phyloP scores from a whole-genome alignment of 345 rosid genomes.

The Isatis tinctoria region DNA sequence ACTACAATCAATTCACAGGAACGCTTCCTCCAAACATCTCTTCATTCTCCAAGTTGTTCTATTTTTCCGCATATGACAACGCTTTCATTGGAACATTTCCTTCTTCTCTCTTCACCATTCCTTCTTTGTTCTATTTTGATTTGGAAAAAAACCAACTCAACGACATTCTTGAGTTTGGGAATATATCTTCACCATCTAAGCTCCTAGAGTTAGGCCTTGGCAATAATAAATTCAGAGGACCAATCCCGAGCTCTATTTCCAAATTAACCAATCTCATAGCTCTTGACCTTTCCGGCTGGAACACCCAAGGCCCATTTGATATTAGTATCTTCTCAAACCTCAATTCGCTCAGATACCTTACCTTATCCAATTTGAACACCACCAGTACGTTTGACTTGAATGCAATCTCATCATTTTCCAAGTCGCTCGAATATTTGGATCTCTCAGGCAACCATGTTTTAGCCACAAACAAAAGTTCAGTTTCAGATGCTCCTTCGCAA shows the following conservation, averaged over 20 bases:
- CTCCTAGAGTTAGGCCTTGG: not conserved
- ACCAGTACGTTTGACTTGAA: not conserved
- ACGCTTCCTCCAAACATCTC: no score
- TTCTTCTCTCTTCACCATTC: not conserved
- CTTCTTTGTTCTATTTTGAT: not conserved
- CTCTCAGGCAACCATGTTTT: constrained; percentile 7
- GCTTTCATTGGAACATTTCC: not conserved
- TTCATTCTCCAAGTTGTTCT: no score
- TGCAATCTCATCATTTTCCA: not conserved
- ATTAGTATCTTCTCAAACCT: constrained; percentile 15
- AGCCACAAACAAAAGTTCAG: not conserved
- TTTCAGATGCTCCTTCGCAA: not conserved
- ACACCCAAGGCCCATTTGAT: not conserved
- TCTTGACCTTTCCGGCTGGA: not conserved
- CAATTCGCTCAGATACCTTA: not conserved
- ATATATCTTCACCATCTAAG: no score
- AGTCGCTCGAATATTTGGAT: not conserved
- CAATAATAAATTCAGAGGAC: constrained; percentile 25
- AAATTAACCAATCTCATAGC: not conserved
- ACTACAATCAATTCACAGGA: no score
- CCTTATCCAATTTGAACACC: constrained; percentile 1
- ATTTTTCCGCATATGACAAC: not conserved
- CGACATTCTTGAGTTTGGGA: no score
- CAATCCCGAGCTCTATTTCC: constrained; percentile 3
- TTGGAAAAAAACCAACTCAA: not conserved